Conservation (phyloP, 495 filamentous ascomycete species). For the Amphirosellinia nigrospora region DNA sequence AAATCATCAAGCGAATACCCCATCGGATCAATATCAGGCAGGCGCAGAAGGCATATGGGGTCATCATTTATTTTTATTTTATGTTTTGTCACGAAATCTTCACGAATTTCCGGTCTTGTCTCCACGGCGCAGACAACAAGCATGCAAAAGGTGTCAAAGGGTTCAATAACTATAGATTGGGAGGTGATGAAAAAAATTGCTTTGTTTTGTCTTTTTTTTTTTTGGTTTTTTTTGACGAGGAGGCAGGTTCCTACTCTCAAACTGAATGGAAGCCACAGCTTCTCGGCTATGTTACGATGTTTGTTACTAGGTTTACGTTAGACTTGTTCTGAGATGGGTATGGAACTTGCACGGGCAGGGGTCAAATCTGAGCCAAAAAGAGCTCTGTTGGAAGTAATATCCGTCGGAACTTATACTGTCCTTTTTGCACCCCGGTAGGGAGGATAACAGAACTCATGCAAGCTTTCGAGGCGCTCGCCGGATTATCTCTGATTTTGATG, state of each 20-base stretch:
- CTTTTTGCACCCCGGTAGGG: neutral
- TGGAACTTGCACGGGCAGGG: conserved; percentile 1
- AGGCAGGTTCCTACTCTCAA: conserved; percentile 25
- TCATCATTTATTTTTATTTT: conserved; percentile 18
- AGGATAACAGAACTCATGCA: neutral
- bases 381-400: conserved; percentile 4
- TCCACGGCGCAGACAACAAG: conserved; percentile 25
- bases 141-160: conserved; percentile 43
- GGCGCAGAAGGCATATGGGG: conserved; percentile 19
- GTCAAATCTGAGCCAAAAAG: neutral
- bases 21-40: conserved; percentile 19
- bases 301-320: neutral
- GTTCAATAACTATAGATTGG: conserved; percentile 38
- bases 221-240: conserved; percentile 24
- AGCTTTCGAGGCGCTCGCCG: neutral
- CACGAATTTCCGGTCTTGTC: conserved; percentile 17
- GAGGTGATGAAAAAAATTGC: conserved; percentile 39
- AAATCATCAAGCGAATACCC: conserved; percentile 24
- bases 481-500: conserved; percentile 20
- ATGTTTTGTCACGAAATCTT: conserved; percentile 19
- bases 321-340: conserved; percentile 17
- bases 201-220: conserved; percentile 24
- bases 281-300: neutral
- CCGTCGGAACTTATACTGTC: neutral
- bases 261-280: conserved; percentile 1